Base-by-base conservation (phyloP, 208 protist species). In the Porcisia hertigi region DNA sequence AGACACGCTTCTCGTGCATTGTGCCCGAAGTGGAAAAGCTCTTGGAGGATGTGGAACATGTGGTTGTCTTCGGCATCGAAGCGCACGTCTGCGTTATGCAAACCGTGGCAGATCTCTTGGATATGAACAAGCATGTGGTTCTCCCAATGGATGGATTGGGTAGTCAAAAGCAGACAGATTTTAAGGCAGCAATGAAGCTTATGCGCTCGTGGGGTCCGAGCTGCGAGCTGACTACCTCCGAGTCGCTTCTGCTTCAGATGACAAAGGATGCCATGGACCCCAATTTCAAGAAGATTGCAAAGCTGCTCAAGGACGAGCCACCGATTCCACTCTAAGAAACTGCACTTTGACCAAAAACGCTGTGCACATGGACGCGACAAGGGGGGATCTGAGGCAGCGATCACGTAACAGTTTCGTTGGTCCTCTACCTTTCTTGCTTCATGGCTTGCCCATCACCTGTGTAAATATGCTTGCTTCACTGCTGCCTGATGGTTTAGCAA, bases 41-140 rank as follows among this genome's bases (percentile, higher is more conserved):
- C 30, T 70, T 94, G 57, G 57, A 69, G 39, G 81, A 91, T 59
- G 80, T 90, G 25, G 81, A 92, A 43, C 86, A 84, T 75, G 89
- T 93, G n/a, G 82, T 95, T 6, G 60, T 96, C 34, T 92, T 93
- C 59, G 92, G 92, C 71, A 93, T 96, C 59, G 92, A 96, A 75
- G 87, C 76, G 1, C 92, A 96, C 76, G 90, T 88, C 43, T 96
- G 92, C 77, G 80, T 96, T 30, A 79, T 94, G 58, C 90, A 95
- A 77, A 96, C 92, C 20, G 83, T 82, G 14, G 83, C 80, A 0
- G 90, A 95, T 16, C 79, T 96, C 60, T 75, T 96, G 47, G 87
- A 94, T 57, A 70, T 89, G 76, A 87, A 90, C 49, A 94, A 94
- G 81, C 75, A 81, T 18, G 92, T 94, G 30, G 59, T 90, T 36